A percentile compares a stretch with the other conserved stretches of the same genome.
These are phyloP conservation scores for Ilex paraguariensis DNA, from an alignment of 305 asterid genomes.

Conservation along the genomic window DNA sequence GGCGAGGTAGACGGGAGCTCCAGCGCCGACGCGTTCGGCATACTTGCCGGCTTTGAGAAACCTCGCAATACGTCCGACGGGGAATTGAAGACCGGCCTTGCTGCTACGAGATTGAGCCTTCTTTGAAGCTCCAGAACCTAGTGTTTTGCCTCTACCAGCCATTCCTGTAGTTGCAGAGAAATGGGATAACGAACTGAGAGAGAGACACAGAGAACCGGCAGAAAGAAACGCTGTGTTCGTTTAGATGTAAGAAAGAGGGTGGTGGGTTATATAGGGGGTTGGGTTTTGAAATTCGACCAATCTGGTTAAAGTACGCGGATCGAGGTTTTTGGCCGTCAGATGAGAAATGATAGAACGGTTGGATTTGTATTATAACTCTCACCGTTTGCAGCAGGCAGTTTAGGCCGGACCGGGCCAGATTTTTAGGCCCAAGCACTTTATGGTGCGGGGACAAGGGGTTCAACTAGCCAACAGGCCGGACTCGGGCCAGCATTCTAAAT, in stretches of 20 bases:
- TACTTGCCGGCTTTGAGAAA: constrained; percentile 77
- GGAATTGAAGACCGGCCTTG: constrained; percentile 82
- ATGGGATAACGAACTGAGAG: neutral
- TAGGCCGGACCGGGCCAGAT: too few relatives aligned
- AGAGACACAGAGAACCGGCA: neutral
- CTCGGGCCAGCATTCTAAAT: too few relatives aligned
- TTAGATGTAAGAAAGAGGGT: neutral
- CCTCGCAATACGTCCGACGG: constrained; percentile 83
- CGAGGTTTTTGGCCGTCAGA: constrained; percentile 29
- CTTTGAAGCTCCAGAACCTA: constrained; percentile 61
- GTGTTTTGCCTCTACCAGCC: constrained; percentile 78
- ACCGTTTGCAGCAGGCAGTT: too few relatives aligned
- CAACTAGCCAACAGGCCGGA: too few relatives aligned
- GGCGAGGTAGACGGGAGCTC: constrained; percentile 77
- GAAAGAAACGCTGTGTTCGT: too few relatives aligned
- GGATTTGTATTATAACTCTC: constrained; percentile 12
- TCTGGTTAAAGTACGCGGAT: constrained; percentile 32
- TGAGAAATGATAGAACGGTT: constrained; percentile 29
- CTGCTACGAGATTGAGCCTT: constrained; percentile 62
- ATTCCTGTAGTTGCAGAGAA: constrained; percentile 14
- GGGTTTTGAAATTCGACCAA: constrained; percentile 21
- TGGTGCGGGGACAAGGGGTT: too few relatives aligned
- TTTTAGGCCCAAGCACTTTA: too few relatives aligned
- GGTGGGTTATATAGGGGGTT: constrained; percentile 26
- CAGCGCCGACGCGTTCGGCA: constrained; percentile 73